These are phyloP conservation scores for Phlegmacium glaucopus DNA, from an alignment of 768 basidiomycete genomes.

Conservation along the genomic window DNA sequence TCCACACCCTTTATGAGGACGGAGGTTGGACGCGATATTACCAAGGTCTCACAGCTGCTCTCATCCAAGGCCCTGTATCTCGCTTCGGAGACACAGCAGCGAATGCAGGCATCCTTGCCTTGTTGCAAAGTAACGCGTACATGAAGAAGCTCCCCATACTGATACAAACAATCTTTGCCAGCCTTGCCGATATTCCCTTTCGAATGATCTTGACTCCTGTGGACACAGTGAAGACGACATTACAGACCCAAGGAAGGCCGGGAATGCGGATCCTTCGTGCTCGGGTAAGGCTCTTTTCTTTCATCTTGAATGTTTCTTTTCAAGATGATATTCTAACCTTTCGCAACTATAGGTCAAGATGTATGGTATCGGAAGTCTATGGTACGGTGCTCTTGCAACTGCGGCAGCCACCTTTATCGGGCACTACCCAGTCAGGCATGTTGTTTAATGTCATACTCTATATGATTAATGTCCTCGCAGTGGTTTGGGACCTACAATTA, in stretches of 20 bases:
- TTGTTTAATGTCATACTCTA: too few species aligned
- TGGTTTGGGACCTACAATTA: conserved; percentile 90
- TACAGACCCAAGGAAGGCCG: conserved; percentile 83
- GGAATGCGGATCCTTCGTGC: conserved; percentile 65
- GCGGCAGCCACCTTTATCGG: conserved; percentile 94
- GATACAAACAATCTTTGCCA: conserved; percentile 78
- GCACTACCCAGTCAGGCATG: conserved; percentile 79
- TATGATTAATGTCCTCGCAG: conserved; percentile 28
- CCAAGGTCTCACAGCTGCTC: conserved; percentile 80
- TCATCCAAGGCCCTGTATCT: conserved; percentile 79
- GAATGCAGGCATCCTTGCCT: conserved; percentile 86
- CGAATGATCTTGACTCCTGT: conserved; percentile 91
- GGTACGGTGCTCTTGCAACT: conserved; percentile 91
- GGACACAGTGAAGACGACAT: conserved; percentile 92
- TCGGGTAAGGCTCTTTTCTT: conserved; percentile 43
- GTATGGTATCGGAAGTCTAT: conserved; percentile 76
- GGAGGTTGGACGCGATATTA: conserved; percentile 87
- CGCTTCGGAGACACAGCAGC: conserved; percentile 96
- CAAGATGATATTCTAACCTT: neutral
- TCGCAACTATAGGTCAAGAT: conserved; percentile 49
- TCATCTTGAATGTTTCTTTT: too few species aligned
- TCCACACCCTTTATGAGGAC: conserved; percentile 65
- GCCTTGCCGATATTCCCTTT: conserved; percentile 76
- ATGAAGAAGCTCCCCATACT: conserved; percentile 58
- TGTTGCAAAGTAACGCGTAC: conserved; percentile 74